Evolutionary conservation across 108 stramenopile genomes (phyloP), one percentile per base, ranked within the genome.

Genomic region (Discostella stelligeroides): DNA sequence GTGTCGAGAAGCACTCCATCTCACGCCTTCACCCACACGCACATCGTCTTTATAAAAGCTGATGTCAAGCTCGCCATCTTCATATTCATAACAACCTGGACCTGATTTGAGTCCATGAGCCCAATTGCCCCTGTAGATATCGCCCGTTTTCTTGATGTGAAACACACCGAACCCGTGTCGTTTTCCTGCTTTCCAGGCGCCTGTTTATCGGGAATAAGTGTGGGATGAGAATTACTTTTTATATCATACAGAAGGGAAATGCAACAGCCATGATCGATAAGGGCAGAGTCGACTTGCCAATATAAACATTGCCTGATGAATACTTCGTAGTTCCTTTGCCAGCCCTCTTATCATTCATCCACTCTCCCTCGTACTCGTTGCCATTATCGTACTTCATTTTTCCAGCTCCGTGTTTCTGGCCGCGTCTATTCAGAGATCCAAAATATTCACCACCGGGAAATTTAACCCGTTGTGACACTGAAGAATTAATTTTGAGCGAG

Each of bases 141-240:
- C 74, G 10, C 74, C 74, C 20, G 74, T 67, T 37, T 75, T 75
- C 21, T 67, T 60, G 14, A 75, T 75, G 21, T 75, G 74, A 67
- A 75, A 75, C 1, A 75, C 74, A 45, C 74, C 74, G 43, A 75
- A 75, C 9, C 70, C 70, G 49, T 70, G 70, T 10, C 70, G 48
- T 47, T 70, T 70, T 18, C 70, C 70, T 70, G 37, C 47, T 61
- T 61, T 61, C 70, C 70, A 70, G 46, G 70, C 30, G 37, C 70
- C 56, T 57, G 29, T 57, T 27, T 29, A 28, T 8, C 53, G 9
- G 56, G 3, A 55, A 28, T 15, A 12, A 13, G 6, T 15, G 7
- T n/a, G 34, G 56, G 34, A 34, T 38, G 56, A 57, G 56, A 57
- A 53, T 57, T 1, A 14, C n/a, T n/a, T n/a, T 57, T 38, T 28